Percentiles rank a stretch among this genome's conserved stretches.
Conservation (phyloP, 208 protist species). For the Strigomonas culicis region DNA sequence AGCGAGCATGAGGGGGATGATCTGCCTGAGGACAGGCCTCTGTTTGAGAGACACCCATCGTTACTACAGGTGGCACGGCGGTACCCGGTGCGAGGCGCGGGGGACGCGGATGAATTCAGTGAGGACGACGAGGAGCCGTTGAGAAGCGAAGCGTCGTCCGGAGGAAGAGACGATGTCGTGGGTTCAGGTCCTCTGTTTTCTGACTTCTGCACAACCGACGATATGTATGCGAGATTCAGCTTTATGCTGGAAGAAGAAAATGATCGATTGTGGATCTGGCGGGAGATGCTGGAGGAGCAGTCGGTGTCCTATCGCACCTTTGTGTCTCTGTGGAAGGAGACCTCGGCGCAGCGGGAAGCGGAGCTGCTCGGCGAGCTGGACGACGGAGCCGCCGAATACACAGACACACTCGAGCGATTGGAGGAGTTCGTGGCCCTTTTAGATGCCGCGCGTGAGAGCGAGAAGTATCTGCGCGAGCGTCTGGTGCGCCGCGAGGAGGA, state of each 20-base stretch:
- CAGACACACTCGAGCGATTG: conserved; percentile 41
- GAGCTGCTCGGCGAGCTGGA: conserved; percentile 42
- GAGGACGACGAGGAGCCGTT: too few relatives aligned
- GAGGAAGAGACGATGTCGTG: too few relatives aligned
- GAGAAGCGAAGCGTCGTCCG: not conserved
- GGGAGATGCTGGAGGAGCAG: conserved; percentile 4
- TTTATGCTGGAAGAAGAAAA: conserved; percentile 1
- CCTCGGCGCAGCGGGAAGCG: not conserved
- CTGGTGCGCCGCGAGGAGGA: conserved; percentile 37
- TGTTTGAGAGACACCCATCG: too few relatives aligned
- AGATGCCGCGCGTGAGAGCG: conserved; percentile 40
- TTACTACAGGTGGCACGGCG: too few relatives aligned
- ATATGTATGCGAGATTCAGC: not conserved
- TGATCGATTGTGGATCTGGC: not conserved
- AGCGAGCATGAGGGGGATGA: too few relatives aligned
- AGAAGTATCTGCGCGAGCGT: conserved; percentile 24
- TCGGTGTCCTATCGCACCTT: not conserved
- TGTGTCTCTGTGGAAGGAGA: not conserved
- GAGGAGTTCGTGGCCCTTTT: conserved; percentile 62
- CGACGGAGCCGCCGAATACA: conserved; percentile 31
- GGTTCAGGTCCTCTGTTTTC: too few relatives aligned
- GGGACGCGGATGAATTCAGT: too few relatives aligned
- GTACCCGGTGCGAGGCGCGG: not conserved
- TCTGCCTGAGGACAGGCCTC: too few relatives aligned
- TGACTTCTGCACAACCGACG: not conserved